Evolutionary conservation across 83 land plant genomes (phyloP), one percentile per base, ranked within the genome.

Genomic region (Picea engelmannii): DNA sequence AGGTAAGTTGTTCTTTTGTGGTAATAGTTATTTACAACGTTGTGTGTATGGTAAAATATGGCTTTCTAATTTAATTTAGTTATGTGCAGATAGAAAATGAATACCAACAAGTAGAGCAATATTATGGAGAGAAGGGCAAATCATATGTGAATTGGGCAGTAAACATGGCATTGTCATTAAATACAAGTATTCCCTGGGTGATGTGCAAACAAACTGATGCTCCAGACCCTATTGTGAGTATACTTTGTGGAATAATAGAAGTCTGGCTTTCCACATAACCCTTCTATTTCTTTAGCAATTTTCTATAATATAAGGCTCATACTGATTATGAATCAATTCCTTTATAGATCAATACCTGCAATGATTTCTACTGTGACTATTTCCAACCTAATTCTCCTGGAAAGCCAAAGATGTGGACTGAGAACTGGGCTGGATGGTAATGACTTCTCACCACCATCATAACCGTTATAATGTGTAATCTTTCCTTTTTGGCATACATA

Each of bases 341-440:
- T 55, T 66, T 68, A 15, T 88, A 97, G 99, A 90, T 96, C n/a
- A 93, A 94, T 49, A 93, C 99, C 2, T 98, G 99, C 84, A 98
- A 98, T 86, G 95, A 96, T 0, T 98, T 82, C 68, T 96, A 96
- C 82, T 96, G 99, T 82, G 96, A 96, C 84, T 18, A 74, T 0
- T 96, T 88, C 76, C 79, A 75, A 9, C 99, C 99, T 1, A 91
- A 91, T 61, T 80, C 89, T 61, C 70, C 81, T 0, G 81, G 78
- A 6, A 92, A 82, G 65, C 99, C 97, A 1, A 91, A 86, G 47
- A 94, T 98, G 86, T 98, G 98, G 97, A 96, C 98, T 13, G 97
- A 97, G 69, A 96, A 95, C 35, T 97, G 99, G 99, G 87, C 87
- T 71, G 99, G 99, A 70, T 96, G 99, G 99, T 96, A 62, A 62